Conservation (phyloP, 768 basidiomycete species). For the Mycena venus region DNA sequence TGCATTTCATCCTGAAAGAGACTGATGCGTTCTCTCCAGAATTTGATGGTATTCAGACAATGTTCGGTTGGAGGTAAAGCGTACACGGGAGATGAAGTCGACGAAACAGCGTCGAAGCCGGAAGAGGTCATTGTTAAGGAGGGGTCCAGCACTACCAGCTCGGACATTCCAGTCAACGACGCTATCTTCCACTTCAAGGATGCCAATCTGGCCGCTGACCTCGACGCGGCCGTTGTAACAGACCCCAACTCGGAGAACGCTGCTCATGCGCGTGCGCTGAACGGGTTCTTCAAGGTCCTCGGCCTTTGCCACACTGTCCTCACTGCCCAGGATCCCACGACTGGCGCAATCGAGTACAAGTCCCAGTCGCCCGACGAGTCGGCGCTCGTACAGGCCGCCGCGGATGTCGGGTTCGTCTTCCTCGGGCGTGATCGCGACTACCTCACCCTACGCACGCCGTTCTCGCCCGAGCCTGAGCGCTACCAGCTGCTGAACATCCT, state of each 20-base stretch:
- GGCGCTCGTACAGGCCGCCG: constrained; percentile 95
- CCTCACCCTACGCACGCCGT: constrained; percentile 86
- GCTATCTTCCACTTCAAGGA: constrained; percentile 68
- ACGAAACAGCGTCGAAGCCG: background rate
- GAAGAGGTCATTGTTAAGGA: constrained; percentile 21
- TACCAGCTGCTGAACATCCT: constrained; percentile 95
- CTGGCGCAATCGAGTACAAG: constrained; percentile 90
- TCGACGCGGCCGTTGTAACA: constrained; percentile 68
- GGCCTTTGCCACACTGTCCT: constrained; percentile 97
- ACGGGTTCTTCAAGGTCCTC: constrained; percentile 94
- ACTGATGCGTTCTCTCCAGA: constrained; percentile 57
- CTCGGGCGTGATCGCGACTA: constrained; percentile 88
- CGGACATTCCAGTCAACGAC: background rate
- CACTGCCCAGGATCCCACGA: constrained; percentile 77
- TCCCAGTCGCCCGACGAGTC: constrained; percentile 98
- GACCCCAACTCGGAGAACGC: constrained; percentile 66
- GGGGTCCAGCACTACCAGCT: constrained; percentile 38
- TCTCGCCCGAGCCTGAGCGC: constrained; percentile 72
- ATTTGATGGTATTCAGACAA: constrained; percentile 93
- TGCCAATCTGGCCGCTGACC: constrained; percentile 69
- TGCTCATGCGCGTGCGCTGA: constrained; percentile 79
- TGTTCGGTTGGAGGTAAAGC: constrained; percentile 90
- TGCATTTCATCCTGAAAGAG: too few species aligned
- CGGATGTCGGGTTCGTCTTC: constrained; percentile 95
- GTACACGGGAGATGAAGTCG: constrained; percentile 79